These are phyloP conservation scores for Microascus cirrosus DNA, from an alignment of 2,329 filamentous ascomycete species.

Conservation along the genomic window DNA sequence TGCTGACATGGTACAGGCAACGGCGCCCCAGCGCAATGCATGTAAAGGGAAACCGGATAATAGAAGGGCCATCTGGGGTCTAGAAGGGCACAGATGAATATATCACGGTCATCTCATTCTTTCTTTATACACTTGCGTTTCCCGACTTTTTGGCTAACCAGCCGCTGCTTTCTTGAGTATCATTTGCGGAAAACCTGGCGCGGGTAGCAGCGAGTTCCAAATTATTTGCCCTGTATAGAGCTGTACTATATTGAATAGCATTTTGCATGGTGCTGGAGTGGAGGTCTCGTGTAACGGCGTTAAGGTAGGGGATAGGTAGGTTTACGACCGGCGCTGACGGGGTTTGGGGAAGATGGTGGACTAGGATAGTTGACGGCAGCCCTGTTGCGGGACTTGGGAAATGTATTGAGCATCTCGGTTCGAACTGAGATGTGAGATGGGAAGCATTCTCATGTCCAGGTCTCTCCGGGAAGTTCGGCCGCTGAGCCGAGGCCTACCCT, in stretches of 20 bases:
- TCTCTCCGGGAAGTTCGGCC: no score
- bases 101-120: not conserved
- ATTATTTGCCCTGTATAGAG: not conserved
- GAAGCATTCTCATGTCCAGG: no score
- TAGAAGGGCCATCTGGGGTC: not conserved
- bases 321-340: not conserved
- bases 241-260: not conserved
- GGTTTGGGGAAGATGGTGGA: no score
- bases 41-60: not conserved
- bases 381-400: no score
- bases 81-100: not conserved
- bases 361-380: no score
- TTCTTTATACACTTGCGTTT: not conserved
- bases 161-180: not conserved
- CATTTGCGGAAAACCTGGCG: not conserved
- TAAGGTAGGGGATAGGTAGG: not conserved
- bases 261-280: not conserved
- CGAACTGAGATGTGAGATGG: no score
- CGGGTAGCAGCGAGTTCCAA: not conserved
- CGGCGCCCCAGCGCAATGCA: constrained; percentile 4
- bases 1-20: not conserved
- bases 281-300: not conserved
- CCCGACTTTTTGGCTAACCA: not conserved
- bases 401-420: no score
- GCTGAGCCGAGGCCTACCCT: no score